These are phyloP conservation scores for Ajuga chamaepitys DNA, from an alignment of 257 asterid species.

Conservation along the genomic window DNA sequence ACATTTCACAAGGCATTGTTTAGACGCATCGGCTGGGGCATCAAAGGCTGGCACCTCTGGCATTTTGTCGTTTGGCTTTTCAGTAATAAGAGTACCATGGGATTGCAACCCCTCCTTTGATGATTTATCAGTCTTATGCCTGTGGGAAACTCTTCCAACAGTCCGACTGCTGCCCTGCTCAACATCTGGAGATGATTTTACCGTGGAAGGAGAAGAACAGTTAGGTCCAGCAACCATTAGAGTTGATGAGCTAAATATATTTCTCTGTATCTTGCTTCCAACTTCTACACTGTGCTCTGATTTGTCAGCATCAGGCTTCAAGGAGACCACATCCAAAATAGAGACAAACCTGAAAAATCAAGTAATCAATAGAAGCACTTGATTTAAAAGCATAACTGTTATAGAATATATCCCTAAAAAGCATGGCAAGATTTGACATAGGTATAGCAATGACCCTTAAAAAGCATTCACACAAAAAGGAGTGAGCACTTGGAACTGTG, in stretches of 20 bases:
- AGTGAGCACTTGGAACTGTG: not conserved
- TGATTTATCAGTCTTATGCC: constrained; percentile 25
- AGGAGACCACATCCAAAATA: constrained; percentile 67
- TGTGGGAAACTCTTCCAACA: constrained; percentile 19
- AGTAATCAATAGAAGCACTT: not conserved
- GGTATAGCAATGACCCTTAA: not conserved
- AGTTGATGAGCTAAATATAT: constrained; percentile 70
- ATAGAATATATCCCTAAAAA: not conserved
- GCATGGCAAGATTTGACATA: not conserved
- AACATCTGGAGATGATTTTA: constrained; percentile 24
- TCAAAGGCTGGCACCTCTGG: constrained; percentile 26
- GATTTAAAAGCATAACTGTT: constrained; percentile 4
- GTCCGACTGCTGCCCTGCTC: constrained; percentile 21
- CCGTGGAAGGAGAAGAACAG: constrained; percentile 31
- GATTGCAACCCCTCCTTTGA: constrained; percentile 14
- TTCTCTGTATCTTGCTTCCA: constrained; percentile 32
- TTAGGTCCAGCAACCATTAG: constrained; percentile 79
- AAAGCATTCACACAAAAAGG: not conserved
- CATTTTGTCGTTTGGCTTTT: constrained; percentile 26
- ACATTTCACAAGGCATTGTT: constrained; percentile 26
- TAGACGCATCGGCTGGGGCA: constrained; percentile 31
- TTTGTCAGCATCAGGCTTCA: constrained; percentile 76
- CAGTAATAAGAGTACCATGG: constrained; percentile 19
- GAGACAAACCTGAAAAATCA: constrained; percentile 61
- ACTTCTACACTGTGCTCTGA: constrained; percentile 30